phyloP scores from a whole-genome alignment of 2,329 filamentous ascomycete genomes.

The Pleomassaria siparia region DNA sequence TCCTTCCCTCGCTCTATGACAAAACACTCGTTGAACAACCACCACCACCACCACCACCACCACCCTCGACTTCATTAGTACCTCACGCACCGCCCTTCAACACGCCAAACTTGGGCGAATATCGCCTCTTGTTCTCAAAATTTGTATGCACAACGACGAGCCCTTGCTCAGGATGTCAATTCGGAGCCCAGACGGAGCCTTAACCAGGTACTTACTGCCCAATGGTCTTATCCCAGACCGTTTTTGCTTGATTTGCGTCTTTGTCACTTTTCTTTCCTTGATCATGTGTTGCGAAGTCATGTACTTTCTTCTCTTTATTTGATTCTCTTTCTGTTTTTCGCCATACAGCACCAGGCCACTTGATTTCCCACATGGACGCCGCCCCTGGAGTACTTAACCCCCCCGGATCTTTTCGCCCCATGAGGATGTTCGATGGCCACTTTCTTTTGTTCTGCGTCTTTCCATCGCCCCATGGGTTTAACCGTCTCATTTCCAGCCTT shows the following conservation, averaged over 20 bases:
- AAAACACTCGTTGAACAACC: too few species aligned
- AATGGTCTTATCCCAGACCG: conserved; percentile 34
- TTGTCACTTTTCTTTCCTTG: conserved; percentile 19
- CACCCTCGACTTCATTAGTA: conserved; percentile 20
- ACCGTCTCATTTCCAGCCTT: conserved; percentile 4
- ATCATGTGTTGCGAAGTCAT: conserved; percentile 29
- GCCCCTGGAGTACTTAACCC: background rate
- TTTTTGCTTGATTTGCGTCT: conserved; percentile 25
- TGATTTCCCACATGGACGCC: background rate
- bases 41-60: background rate
- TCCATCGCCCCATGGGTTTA: conserved; percentile 7
- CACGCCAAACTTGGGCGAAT: conserved; percentile 18
- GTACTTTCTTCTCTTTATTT: conserved; percentile 27
- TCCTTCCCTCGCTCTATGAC: conserved; percentile 24
- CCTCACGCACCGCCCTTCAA: conserved; percentile 8
- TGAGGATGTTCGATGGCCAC: conserved; percentile 22
- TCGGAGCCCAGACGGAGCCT: conserved; percentile 46
- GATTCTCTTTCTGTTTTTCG: conserved; percentile 26
- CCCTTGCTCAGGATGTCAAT: conserved; percentile 47
- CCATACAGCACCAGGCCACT: conserved; percentile 29
- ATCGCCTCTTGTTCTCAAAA: conserved; percentile 14
- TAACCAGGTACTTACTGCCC: conserved; percentile 48
- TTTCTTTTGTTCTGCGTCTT: conserved; percentile 24
- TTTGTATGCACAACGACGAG: conserved; percentile 31
- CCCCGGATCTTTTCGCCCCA: conserved; percentile 14